phyloP scores from a whole-genome alignment of 805 yeast species.

The Yarrowia sp. region DNA sequence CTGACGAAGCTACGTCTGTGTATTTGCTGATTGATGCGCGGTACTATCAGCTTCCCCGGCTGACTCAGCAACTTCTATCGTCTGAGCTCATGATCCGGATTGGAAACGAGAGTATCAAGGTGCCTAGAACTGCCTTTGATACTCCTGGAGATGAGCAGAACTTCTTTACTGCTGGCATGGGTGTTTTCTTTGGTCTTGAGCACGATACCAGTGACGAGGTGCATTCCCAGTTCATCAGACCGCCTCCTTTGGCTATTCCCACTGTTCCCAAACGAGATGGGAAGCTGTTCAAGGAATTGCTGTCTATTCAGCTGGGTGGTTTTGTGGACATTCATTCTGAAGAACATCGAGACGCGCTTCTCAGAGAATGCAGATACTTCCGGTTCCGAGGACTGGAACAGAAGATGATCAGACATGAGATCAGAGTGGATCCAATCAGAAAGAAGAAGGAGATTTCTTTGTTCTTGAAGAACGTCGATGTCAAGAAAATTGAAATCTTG shows the following conservation, averaged over 20 bases:
- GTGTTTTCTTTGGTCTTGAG: constrained; percentile 60
- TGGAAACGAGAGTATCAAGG: constrained; percentile 65
- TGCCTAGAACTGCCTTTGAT: constrained; percentile 62
- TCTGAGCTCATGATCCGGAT: constrained; percentile 65
- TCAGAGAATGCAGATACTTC: constrained; percentile 78
- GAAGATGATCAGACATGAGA: constrained; percentile 60
- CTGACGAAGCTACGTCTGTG: constrained; percentile 63
- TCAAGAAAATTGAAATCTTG: constrained; percentile 38
- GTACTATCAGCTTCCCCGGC: constrained; percentile 69
- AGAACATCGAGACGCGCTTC: constrained; percentile 61
- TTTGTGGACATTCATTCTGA: constrained; percentile 57
- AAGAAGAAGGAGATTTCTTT: constrained; percentile 64
- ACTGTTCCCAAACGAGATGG: constrained; percentile 61
- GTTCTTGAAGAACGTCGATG: constrained; percentile 55
- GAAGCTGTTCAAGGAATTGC: constrained; percentile 59
- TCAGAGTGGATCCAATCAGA: constrained; percentile 61
- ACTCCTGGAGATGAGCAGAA: constrained; percentile 78
- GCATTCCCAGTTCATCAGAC: constrained; percentile 61
- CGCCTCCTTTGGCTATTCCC: constrained; percentile 76
- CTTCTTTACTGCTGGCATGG: constrained; percentile 70
- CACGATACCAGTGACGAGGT: constrained; percentile 50
- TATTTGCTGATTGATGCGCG: constrained; percentile 71
- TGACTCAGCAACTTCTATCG: constrained; percentile 58
- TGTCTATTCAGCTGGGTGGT: constrained; percentile 65
- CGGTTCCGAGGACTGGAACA: constrained; percentile 79